Base-by-base conservation (phyloP, 169 alveolate species). In the Eimeria falciformis region DNA sequence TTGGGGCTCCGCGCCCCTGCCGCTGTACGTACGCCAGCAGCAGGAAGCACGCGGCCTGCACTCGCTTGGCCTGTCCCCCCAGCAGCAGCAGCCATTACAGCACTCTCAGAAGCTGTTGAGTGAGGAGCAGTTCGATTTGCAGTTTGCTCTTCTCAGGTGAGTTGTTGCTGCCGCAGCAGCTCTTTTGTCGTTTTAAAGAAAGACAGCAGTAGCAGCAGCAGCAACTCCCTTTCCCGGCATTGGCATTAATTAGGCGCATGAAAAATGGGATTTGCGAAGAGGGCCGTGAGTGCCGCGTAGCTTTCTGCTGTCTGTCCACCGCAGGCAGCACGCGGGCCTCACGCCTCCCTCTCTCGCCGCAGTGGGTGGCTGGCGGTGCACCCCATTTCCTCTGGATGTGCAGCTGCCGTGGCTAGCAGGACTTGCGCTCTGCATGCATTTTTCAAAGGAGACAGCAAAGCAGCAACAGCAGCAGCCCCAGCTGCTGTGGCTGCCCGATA, bases 1-100 rank as follows among this genome's bases (percentile, higher is more conserved):
- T 25, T 12, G n/a, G 75, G 75, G 75, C 29, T 62, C 29, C 12
- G 75, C 29, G n/a, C 75, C 29, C 37, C 75, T 62, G 12, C 75
- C 29, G 75, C 75, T 62, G 75, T 23, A 18, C 75, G 37, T 23
- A 23, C 75, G n/a, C 37, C 75, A 18, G 75, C 75, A 18, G 75
- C 75, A 62, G 75, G 37, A 23, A 11, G 75, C 75, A 21, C n/a
- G 75, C 29, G 37, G 11, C 29, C 25, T 62, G 75, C n/a, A 62
- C 11, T 11, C 12, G 6, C 33, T 12, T 6, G 33, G 6, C 37
- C 9, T 12, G 75, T 5, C 11, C 9, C 11, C 29, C 37, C 75
- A 23, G 75, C 75, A 62, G 75, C n/a, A 12, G 75, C 75, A 18
- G 75, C 33, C 5, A 21, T 11, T 12, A 11, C 37, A 62, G 75